Percentiles rank a stretch among this genome's conserved stretches.
Evolutionary conservation across 2,329 filamentous ascomycete species (phyloP).

Genomic region (Tolypocladium sp.): DNA sequence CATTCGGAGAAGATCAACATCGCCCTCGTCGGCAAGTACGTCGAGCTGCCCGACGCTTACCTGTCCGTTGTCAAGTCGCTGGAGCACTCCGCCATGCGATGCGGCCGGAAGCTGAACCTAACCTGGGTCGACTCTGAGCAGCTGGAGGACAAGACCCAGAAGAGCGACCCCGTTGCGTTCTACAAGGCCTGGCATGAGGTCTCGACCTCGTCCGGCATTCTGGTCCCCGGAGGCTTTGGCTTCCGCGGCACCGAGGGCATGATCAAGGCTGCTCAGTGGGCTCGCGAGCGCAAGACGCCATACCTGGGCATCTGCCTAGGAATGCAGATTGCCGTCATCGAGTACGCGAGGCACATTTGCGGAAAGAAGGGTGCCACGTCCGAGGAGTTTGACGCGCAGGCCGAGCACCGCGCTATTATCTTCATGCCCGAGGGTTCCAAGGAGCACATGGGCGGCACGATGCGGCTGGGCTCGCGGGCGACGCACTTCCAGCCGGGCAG

Average conservation of each 20-base stretch:
- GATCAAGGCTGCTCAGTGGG: conserved; percentile 80
- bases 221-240: conserved; percentile 73
- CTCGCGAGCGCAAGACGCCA: conserved; percentile 69
- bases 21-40: conserved; percentile 88
- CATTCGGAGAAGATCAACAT: conserved; percentile 64
- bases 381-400: conserved; percentile 45
- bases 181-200: conserved; percentile 29
- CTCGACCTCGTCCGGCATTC: conserved; percentile 3
- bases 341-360: conserved; percentile 72
- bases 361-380: conserved; percentile 47
- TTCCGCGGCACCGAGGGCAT: conserved; percentile 79
- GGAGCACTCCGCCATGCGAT: conserved; percentile 86
- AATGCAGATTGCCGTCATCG: conserved; percentile 88
- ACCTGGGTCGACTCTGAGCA: conserved; percentile 79
- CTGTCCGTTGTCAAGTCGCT: conserved; percentile 76
- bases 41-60: conserved; percentile 75
- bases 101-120: conserved; percentile 68
- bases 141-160: conserved; percentile 59
- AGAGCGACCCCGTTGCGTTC: conserved; percentile 59
- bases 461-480: conserved; percentile 70
- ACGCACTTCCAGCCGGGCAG: conserved; percentile 67
- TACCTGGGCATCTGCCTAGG: conserved; percentile 88
- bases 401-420: conserved; percentile 65
- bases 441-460: conserved; percentile 67
- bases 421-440: conserved; percentile 74